Conservation (phyloP, 2,329 filamentous ascomycete genomes). For the Colletotrichum tropicale region DNA sequence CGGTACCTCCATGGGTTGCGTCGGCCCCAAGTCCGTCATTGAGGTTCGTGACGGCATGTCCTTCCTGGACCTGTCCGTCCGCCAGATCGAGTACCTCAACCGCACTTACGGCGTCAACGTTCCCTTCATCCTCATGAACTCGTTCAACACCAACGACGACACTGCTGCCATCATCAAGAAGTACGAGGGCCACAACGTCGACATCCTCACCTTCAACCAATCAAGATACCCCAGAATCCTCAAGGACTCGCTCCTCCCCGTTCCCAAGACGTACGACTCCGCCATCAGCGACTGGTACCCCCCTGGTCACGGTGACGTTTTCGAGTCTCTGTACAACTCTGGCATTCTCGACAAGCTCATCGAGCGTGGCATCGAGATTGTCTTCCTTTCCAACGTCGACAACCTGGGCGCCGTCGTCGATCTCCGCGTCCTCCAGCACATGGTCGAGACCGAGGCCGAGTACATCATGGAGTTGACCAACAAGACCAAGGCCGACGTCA, state of each 20-base stretch:
- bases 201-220: conserved; percentile 99
- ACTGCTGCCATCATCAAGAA: conserved; percentile 99
- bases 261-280: conserved; percentile 87
- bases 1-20: conserved; percentile 99
- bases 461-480: conserved; percentile 99
- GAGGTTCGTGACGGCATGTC: conserved; percentile 99
- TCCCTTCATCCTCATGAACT: conserved; percentile 99
- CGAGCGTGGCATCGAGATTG: conserved; percentile 92
- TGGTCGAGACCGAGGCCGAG: conserved; percentile 95
- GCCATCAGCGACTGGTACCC: conserved; percentile 98
- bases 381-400: conserved; percentile 99
- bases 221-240: conserved; percentile 96
- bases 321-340: conserved; percentile 99
- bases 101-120: conserved; percentile 97
- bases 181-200: conserved; percentile 99
- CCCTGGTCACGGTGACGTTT: conserved; percentile 98
- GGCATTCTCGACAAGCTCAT: conserved; percentile 97
- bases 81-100: conserved; percentile 99
- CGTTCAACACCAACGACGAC: conserved; percentile 99
- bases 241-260: conserved; percentile 97
- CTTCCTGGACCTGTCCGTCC: conserved; percentile 97
- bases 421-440: conserved; percentile 97
- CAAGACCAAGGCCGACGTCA: conserved; percentile 99
- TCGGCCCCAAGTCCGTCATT: conserved; percentile 98
- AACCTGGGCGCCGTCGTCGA: conserved; percentile 98